Base-by-base conservation (phyloP, 2,329 filamentous ascomycete species). In the Akanthomyces muscarius region DNA sequence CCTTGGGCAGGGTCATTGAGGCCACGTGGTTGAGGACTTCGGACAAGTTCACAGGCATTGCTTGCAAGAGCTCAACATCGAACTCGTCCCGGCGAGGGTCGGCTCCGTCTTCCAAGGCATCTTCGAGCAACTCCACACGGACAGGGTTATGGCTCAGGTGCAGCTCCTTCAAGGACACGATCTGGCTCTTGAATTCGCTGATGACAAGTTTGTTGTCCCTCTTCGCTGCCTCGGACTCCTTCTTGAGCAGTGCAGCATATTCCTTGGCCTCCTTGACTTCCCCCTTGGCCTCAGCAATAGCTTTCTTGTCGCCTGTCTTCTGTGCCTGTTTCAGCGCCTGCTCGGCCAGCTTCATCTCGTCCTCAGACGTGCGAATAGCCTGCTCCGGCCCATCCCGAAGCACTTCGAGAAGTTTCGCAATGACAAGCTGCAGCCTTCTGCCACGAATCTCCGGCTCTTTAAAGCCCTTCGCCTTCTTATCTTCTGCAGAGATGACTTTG, bases 101-200 rank as follows among this genome's bases (percentile, higher is more conserved):
- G 1, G 8, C 62, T 8, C 33, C 62, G 4, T 61, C 55, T 13
- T 55, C 55, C 3, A 66, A 69, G 16, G 72, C 71, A 30, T 71
- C 69, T 25, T 78, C 75, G 0, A 65, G 54, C 5, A 82, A 73
- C 0, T 68, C 63, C 4, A 83, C 68, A 0, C 64, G 61, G 14
- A 83, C 64, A 0, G 70, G 71, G 18, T 74, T 71, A 38, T 71
- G 63, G 0, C 69, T 63, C 0, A 83, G 66, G 1, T 68, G 50
- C 3, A 84, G 71, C 38, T 74, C 72, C 23, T 72, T 66, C 1
- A 73, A 55, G 0, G 80, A 73, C 25, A 84, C 69, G 4, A 84
- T 71, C 64, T 82, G 77, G 51, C 71, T 75, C 68, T 84, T 84
- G 73, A 78, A 83, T 67, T 85, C 82, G 0, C 81, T 80, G 5